A percentile compares a stretch with the other conserved stretches of the same genome.
These are phyloP conservation scores for Globisporangium orthogonon DNA, from an alignment of 352 stramenopile species.

Conservation along the genomic window DNA sequence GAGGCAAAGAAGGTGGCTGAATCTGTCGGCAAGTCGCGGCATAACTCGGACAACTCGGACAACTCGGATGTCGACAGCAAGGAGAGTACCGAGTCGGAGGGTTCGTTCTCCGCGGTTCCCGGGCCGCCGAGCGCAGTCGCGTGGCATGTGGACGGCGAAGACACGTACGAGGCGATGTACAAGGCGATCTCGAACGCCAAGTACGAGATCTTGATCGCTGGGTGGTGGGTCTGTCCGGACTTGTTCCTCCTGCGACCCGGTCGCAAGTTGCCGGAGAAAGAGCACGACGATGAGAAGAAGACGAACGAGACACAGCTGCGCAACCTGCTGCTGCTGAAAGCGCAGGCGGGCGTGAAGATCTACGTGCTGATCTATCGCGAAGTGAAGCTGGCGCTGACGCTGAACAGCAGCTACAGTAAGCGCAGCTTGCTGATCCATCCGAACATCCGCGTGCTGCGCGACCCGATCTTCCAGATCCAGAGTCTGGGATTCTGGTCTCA, in stretches of 20 bases:
- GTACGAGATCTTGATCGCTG: conserved; percentile 87
- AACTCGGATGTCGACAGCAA: conserved; percentile 27
- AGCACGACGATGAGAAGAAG: conserved; percentile 30
- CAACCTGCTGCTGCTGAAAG: conserved; percentile 74
- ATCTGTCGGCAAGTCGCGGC: conserved; percentile 3
- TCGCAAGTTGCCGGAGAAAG: conserved; percentile 43
- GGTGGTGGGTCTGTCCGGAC: conserved; percentile 87
- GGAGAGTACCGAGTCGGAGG: conserved; percentile 56
- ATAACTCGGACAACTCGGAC: conserved; percentile 9
- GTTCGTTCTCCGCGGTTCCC: conserved; percentile 35
- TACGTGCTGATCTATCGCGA: conserved; percentile 91
- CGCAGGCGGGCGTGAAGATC: conserved; percentile 79
- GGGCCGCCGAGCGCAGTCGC: conserved; percentile 54
- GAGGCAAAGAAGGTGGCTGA: conserved; percentile 16
- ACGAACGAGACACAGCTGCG: conserved; percentile 68
- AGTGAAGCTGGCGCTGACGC: conserved; percentile 82
- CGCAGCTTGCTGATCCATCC: conserved; percentile 66
- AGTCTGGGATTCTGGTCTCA: conserved; percentile 90
- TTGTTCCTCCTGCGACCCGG: conserved; percentile 71
- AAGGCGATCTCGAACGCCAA: conserved; percentile 83
- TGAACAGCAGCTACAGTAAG: conserved; percentile 86
- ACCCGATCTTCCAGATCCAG: conserved; percentile 89
- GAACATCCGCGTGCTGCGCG: conserved; percentile 87
- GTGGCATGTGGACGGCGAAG: conserved; percentile 85
- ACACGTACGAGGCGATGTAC: conserved; percentile 83